Percentiles rank a stretch among this genome's conserved stretches.
phyloP scores from a whole-genome alignment of 208 protist species.

The Trypanosoma boissoni region DNA sequence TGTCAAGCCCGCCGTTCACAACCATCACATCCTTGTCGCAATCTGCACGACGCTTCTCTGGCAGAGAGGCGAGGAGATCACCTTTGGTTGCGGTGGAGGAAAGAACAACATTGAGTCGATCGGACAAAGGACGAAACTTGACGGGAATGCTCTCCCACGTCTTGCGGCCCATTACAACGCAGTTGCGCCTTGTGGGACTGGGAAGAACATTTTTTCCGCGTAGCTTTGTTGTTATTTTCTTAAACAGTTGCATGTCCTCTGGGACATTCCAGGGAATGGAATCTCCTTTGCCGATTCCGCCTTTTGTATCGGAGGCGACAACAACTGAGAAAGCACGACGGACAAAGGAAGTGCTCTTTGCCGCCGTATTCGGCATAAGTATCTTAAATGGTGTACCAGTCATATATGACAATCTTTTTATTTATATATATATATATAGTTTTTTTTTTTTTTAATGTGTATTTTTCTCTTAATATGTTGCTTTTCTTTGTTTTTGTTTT shows the following conservation, averaged over 20 bases:
- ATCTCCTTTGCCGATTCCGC: conserved; percentile 80
- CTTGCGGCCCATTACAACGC: conserved; percentile 97
- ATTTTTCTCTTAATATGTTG: not conserved
- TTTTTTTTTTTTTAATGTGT: not conserved
- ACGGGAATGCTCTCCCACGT: conserved; percentile 95
- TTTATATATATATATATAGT: not conserved
- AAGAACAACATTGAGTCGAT: conserved; percentile 93
- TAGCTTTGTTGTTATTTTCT: conserved; percentile 73
- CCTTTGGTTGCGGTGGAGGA: conserved; percentile 45
- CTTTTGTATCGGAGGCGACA: conserved; percentile 62
- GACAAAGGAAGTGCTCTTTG: conserved; percentile 37
- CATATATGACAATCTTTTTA: conserved; percentile 2
- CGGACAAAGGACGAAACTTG: conserved; percentile 84
- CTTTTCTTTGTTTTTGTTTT: conserved; percentile 14
- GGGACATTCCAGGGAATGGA: conserved; percentile 85
- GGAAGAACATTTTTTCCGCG: conserved; percentile 51
- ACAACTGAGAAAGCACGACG: conserved; percentile 73
- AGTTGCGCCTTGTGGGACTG: conserved; percentile 66
- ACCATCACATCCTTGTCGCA: conserved; percentile 44
- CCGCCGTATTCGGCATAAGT: conserved; percentile 54
- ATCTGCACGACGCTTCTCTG: conserved; percentile 44
- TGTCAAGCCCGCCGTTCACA: conserved; percentile 49
- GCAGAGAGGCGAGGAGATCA: conserved; percentile 38
- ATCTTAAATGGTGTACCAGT: conserved; percentile 54
- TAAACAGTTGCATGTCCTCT: conserved; percentile 88